phyloP scores from a whole-genome alignment of 306 rosid genomes.

The Myrica gale region DNA sequence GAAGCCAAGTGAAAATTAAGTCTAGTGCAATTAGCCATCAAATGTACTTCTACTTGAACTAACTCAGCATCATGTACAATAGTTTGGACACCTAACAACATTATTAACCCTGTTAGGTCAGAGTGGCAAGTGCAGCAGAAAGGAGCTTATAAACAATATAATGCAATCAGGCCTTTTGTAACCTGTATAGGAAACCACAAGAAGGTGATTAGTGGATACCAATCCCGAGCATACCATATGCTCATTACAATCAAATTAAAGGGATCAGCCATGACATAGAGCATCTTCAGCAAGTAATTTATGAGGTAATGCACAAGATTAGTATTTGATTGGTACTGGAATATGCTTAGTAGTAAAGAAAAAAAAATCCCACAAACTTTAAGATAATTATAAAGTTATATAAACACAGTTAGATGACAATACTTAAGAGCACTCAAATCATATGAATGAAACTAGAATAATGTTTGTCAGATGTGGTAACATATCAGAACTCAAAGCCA shows the following conservation, averaged over 20 bases:
- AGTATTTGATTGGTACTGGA: neutral
- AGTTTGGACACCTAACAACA: constrained; percentile 2
- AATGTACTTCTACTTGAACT: neutral
- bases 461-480: neutral
- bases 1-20: constrained; percentile 19
- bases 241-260: neutral
- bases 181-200: neutral
- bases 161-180: neutral
- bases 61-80: neutral
- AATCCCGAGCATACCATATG: neutral
- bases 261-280: neutral
- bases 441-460: neutral
- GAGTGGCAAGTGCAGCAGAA: neutral
- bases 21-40: constrained; percentile 12
- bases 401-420: neutral
- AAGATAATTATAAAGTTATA: neutral
- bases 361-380: neutral
- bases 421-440: neutral
- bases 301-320: neutral
- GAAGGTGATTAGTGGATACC: neutral
- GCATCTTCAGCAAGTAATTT: neutral
- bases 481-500: neutral
- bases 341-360: neutral
- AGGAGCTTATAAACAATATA: neutral
- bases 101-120: neutral